These are phyloP conservation scores for Vitis rotundifolia DNA, from an alignment of 164 flowering plant genomes.

Conservation along the genomic window DNA sequence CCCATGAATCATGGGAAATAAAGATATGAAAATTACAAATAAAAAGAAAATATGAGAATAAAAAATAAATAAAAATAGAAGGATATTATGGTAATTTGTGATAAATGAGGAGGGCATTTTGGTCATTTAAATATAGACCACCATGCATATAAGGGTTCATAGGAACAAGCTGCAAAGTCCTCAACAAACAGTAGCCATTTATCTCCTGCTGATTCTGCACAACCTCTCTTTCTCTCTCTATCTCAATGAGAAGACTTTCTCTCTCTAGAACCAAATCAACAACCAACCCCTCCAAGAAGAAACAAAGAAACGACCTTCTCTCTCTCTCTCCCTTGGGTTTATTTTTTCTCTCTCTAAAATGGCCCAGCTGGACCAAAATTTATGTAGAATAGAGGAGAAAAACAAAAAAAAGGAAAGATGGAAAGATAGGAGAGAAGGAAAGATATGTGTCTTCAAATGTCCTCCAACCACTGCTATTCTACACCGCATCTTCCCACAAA, in stretches of 20 bases:
- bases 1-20: too few relatives aligned
- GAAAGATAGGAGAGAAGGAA: constrained; percentile 1
- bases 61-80: too few relatives aligned
- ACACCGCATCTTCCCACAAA: constrained; percentile 7
- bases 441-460: constrained; percentile 17
- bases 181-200: constrained; percentile 9
- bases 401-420: not conserved
- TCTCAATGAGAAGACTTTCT: not conserved
- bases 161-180: constrained; percentile 6
- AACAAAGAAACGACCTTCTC: not conserved
- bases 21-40: too few relatives aligned
- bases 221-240: not conserved
- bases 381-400: not conserved
- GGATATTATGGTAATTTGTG: too few relatives aligned
- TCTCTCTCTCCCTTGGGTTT: not conserved
- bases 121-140: too few relatives aligned
- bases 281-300: not conserved
- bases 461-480: constrained; percentile 15
- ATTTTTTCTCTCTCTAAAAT: constrained; percentile 14
- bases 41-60: too few relatives aligned
- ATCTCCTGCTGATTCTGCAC: constrained; percentile 13
- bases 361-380: constrained; percentile 20
- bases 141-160: too few relatives aligned
- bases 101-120: too few relatives aligned
- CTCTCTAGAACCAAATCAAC: constrained; percentile 2